Evolutionary conservation across 75 land plant species (phyloP).

Genomic region (Ceratopteris richardii): DNA sequence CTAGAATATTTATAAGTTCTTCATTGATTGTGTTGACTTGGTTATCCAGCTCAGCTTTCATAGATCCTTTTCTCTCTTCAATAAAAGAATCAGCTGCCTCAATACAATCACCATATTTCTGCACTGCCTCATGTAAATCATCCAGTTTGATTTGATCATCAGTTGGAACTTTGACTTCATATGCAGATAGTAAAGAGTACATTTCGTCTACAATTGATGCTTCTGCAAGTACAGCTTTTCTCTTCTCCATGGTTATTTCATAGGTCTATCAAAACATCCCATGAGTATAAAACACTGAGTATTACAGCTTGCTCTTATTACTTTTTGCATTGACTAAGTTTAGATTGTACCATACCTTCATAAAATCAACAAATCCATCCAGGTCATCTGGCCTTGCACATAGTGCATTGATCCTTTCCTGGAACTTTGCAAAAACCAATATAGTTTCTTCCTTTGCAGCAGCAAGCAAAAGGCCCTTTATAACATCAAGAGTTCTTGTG

Average conservation of each 20-base stretch:
- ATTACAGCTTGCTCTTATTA: background rate
- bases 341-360: no score
- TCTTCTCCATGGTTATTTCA: slow-evolving; percentile 24
- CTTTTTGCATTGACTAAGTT: no score
- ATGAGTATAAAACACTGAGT: background rate
- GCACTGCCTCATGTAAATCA: slow-evolving; percentile 29
- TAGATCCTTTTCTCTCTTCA: slow-evolving; percentile 9
- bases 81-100: slow-evolving; percentile 25
- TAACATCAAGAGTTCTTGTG: slow-evolving; percentile 23
- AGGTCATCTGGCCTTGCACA: slow-evolving; percentile 21
- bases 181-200: slow-evolving; percentile 30
- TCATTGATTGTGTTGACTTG: slow-evolving; percentile 20
- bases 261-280: slow-evolving; percentile 13
- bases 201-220: slow-evolving; percentile 31
- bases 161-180: slow-evolving; percentile 37
- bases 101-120: slow-evolving; percentile 31
- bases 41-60: slow-evolving; percentile 23
- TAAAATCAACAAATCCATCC: slow-evolving; percentile 30
- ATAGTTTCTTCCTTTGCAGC: slow-evolving; percentile 27
- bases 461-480: slow-evolving; percentile 19
- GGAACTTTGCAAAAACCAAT: slow-evolving; percentile 15
- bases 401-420: slow-evolving; percentile 18
- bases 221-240: slow-evolving; percentile 28
- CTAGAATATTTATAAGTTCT: slow-evolving; percentile 27
- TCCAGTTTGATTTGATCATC: slow-evolving; percentile 35